A percentile compares a stretch with the other conserved stretches of the same genome.
Conservation (phyloP, 2,329 filamentous ascomycete genomes). For the Botrytis hyacinthi region DNA sequence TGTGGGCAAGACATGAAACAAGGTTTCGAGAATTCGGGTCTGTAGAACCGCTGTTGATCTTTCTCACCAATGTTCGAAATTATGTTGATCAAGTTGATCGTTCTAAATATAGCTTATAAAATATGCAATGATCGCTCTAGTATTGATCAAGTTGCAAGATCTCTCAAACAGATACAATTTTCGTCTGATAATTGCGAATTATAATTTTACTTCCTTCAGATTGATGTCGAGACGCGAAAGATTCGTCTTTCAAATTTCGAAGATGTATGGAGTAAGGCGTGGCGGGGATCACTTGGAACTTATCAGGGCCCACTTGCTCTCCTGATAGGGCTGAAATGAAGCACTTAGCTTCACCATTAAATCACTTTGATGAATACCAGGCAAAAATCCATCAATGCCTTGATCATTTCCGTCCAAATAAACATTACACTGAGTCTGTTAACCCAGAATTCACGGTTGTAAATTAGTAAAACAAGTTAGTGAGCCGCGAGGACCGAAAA, state of each 20-base stretch:
- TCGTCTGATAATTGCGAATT: not conserved
- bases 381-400: not conserved
- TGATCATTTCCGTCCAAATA: not conserved
- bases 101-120: constrained; percentile 12
- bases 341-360: not conserved
- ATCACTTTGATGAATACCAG: not conserved
- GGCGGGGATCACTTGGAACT: not conserved
- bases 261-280: not conserved
- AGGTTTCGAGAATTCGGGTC: constrained; percentile 22
- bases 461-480: constrained; percentile 7
- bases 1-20: constrained; percentile 20
- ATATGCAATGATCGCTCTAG: not conserved
- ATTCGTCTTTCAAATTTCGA: not conserved
- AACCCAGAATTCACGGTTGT: not conserved
- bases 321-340: constrained; percentile 3
- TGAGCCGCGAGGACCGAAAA: not conserved
- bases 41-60: not conserved
- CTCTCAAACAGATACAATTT: not conserved
- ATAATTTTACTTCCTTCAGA: not conserved
- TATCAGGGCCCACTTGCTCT: not conserved
- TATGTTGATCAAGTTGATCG: constrained; percentile 7
- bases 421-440: not conserved
- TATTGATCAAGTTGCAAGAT: not conserved
- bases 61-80: constrained; percentile 12
- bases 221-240: not conserved